A percentile compares a stretch with the other conserved stretches of the same genome.
These are phyloP conservation scores for Tilletia walkeri DNA, from an alignment of 1,284 basidiomycete species.

Conservation along the genomic window DNA sequence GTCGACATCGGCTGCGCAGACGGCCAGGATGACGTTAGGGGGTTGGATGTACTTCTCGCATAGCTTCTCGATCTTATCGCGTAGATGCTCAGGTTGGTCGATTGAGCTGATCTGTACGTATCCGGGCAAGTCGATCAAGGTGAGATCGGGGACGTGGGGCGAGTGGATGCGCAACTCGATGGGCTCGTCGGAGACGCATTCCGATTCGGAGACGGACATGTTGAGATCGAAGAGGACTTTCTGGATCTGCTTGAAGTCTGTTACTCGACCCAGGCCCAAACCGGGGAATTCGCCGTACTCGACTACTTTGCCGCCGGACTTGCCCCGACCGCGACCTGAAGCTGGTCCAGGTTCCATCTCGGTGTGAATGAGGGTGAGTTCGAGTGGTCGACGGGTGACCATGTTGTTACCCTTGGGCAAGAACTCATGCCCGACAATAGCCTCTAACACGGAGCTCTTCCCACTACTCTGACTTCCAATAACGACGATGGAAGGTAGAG, in stretches of 20 bases:
- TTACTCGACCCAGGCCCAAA: slow-evolving; percentile 80
- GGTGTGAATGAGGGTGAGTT: slow-evolving; percentile 92
- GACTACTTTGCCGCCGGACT: slow-evolving; percentile 27
- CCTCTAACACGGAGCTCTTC: slow-evolving; percentile 94
- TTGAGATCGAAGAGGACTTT: slow-evolving; percentile 91
- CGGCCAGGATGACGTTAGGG: slow-evolving; percentile 95
- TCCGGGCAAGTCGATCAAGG: slow-evolving; percentile 93
- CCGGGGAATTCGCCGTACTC: slow-evolving; percentile 95
- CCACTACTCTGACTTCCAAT: slow-evolving; percentile 97
- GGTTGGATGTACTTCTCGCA: slow-evolving; percentile 97
- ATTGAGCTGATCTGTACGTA: slow-evolving; percentile 92
- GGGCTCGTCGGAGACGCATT: slow-evolving; percentile 89
- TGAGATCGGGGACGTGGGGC: slow-evolving; percentile 91
- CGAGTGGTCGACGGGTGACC: slow-evolving; percentile 97
- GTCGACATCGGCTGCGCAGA: slow-evolving; percentile 97
- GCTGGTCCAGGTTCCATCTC: slow-evolving; percentile 56
- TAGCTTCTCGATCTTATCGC: slow-evolving; percentile 82
- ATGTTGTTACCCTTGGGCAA: slow-evolving; percentile 98
- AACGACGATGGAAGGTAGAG: slow-evolving; percentile 93
- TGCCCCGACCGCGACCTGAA: slow-evolving; percentile 1
- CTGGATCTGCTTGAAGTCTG: slow-evolving; percentile 85
- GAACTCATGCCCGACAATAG: slow-evolving; percentile 97
- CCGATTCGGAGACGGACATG: slow-evolving; percentile 79
- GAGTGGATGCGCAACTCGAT: slow-evolving; percentile 96
- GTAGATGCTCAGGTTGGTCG: slow-evolving; percentile 92